A percentile compares a stretch with the other conserved stretches of the same genome.
These are phyloP conservation scores for Tirmania nivea DNA, from an alignment of 495 filamentous ascomycete species.

Conservation along the genomic window DNA sequence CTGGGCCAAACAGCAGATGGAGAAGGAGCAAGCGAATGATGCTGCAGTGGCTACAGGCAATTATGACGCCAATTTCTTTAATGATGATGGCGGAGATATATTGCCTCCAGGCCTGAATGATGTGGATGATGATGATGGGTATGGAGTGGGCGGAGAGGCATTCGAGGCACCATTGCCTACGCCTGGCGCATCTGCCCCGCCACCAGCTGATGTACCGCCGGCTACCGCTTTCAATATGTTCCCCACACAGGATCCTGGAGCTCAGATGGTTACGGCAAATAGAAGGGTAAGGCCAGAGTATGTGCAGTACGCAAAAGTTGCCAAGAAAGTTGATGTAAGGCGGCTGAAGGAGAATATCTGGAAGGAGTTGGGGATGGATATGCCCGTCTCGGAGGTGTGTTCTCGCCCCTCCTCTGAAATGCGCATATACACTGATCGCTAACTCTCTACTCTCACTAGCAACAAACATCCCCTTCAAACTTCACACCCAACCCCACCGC, in stretches of 20 bases:
- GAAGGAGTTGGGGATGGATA: conserved; percentile 22
- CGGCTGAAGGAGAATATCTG: conserved; percentile 91
- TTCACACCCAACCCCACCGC: conserved; percentile 14
- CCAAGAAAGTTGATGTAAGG: conserved; percentile 97
- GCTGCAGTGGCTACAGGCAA: conserved; percentile 40
- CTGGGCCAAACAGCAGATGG: conserved; percentile 63
- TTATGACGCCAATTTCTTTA: conserved; percentile 96
- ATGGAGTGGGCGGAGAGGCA: conserved; percentile 69
- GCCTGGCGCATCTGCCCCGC: conserved; percentile 8
- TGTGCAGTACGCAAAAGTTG: conserved; percentile 83
- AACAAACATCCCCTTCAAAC: neutral
- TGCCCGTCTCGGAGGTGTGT: neutral
- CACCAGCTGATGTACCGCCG: neutral
- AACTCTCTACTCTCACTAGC: conserved; percentile 3
- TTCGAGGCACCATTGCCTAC: conserved; percentile 65
- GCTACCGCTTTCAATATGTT: conserved; percentile 3
- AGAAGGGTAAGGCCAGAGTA: conserved; percentile 74
- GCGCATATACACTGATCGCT: neutral
- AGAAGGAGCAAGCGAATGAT: conserved; percentile 13
- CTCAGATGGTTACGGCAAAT: conserved; percentile 77
- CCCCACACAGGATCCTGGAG: conserved; percentile 33
- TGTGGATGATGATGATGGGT: conserved; percentile 57
- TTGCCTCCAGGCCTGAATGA: conserved; percentile 20
- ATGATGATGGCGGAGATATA: conserved; percentile 71
- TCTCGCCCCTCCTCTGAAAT: neutral